These are phyloP conservation scores for Trichoderma sp. DNA, from an alignment of 2,329 filamentous ascomycete species.

Conservation along the genomic window DNA sequence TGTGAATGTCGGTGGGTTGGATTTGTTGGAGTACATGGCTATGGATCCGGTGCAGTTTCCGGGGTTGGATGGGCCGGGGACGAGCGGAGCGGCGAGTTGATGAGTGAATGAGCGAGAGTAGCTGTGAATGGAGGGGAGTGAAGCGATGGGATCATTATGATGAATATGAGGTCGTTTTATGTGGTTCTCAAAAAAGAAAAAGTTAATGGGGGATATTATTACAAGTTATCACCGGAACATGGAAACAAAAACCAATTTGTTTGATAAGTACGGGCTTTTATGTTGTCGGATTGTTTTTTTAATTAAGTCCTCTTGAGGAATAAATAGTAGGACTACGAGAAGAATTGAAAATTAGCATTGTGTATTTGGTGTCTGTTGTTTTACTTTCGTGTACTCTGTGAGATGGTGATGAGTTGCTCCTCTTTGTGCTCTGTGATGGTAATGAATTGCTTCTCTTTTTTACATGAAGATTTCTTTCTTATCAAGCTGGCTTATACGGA, in stretches of 20 bases:
- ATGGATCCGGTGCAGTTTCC: slow-evolving; percentile 51
- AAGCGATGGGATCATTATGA: background rate
- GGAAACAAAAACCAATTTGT: background rate
- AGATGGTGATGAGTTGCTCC: no score
- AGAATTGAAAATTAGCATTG: background rate
- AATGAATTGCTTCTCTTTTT: no score
- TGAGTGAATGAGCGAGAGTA: no score
- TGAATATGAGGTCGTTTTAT: background rate
- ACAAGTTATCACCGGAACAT: background rate
- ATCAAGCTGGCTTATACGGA: no score
- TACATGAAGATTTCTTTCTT: background rate
- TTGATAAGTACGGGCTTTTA: background rate
- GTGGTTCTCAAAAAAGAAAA: background rate
- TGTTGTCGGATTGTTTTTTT: background rate
- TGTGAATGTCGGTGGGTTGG: slow-evolving; percentile 63
- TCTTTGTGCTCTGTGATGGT: no score
- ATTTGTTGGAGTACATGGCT: slow-evolving; percentile 66
- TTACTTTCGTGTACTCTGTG: no score
- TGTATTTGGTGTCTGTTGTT: no score
- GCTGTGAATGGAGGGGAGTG: background rate
- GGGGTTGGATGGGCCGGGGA: slow-evolving; percentile 28
- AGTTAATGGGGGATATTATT: background rate
- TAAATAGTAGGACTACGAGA: background rate
- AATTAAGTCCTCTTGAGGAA: background rate
- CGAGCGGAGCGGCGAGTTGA: slow-evolving; percentile 17